Percentiles rank a stretch among this genome's conserved stretches.
These are phyloP conservation scores for Aspergillus intermedius DNA, from an alignment of 2,329 filamentous ascomycete genomes.

Conservation along the genomic window DNA sequence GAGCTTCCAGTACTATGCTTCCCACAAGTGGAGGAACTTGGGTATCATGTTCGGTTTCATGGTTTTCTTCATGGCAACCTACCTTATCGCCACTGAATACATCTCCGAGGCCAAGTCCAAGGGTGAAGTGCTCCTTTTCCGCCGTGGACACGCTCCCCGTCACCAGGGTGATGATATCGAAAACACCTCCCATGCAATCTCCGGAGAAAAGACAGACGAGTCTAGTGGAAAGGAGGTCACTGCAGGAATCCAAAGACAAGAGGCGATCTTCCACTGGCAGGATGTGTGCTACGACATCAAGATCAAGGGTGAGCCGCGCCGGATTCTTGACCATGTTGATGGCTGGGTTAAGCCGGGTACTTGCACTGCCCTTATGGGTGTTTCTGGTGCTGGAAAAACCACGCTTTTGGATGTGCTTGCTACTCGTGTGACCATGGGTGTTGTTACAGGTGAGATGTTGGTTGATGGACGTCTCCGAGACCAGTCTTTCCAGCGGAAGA, in stretches of 20 bases:
- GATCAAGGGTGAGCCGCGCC: slow-evolving; percentile 68
- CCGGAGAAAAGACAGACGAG: slow-evolving; percentile 29
- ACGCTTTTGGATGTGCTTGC: slow-evolving; percentile 82
- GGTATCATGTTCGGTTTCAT: slow-evolving; percentile 63
- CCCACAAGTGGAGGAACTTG: slow-evolving; percentile 62
- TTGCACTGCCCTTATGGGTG: slow-evolving; percentile 81
- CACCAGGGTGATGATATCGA: slow-evolving; percentile 24
- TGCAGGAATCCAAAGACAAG: slow-evolving; percentile 55
- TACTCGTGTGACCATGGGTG: slow-evolving; percentile 79
- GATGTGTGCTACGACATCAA: slow-evolving; percentile 76
- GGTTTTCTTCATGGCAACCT: slow-evolving; percentile 54
- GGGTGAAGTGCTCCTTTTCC: slow-evolving; percentile 70
- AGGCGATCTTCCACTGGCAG: slow-evolving; percentile 78
- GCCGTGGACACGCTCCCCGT: slow-evolving; percentile 56
- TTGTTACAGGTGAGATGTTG: slow-evolving; percentile 81
- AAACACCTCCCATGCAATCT: slow-evolving; percentile 14
- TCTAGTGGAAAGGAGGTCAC: slow-evolving; percentile 17
- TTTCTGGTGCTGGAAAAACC: slow-evolving; percentile 89
- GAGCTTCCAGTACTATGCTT: slow-evolving; percentile 52
- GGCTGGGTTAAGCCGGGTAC: slow-evolving; percentile 94
- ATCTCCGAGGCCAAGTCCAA: slow-evolving; percentile 62
- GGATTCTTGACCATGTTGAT: slow-evolving; percentile 77
- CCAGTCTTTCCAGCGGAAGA: slow-evolving; percentile 81
- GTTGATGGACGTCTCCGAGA: slow-evolving; percentile 70
- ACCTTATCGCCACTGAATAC: slow-evolving; percentile 60